Conservation (phyloP, 2,329 filamentous ascomycete genomes). For the Paradendryphiella salina region DNA sequence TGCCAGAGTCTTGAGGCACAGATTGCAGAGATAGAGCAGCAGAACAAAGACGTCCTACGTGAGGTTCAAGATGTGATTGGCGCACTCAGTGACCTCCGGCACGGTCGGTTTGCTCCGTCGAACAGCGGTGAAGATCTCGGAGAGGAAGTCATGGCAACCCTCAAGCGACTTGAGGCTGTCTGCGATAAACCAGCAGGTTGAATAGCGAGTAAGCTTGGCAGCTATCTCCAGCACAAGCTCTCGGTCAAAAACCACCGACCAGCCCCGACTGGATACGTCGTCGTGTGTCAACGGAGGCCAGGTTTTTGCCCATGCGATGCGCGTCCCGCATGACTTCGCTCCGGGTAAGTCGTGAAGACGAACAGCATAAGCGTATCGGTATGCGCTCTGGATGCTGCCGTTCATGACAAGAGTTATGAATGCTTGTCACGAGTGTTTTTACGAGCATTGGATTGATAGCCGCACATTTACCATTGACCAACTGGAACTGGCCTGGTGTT, state of each 20-base stretch:
- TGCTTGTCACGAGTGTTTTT: no score
- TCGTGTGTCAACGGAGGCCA: not conserved
- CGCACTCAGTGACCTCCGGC: conserved; percentile 78
- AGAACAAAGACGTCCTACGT: conserved; percentile 63
- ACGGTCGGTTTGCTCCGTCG: conserved; percentile 66
- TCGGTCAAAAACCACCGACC: not conserved
- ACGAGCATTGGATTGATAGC: no score
- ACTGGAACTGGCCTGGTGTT: no score
- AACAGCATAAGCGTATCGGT: no score
- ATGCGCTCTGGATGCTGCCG: no score
- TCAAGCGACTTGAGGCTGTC: conserved; percentile 65
- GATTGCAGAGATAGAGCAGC: conserved; percentile 65
- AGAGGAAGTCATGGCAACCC: conserved; percentile 68
- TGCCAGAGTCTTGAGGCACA: conserved; percentile 68
- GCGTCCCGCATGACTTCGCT: no score
- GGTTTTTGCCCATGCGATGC: not conserved
- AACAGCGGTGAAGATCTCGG: conserved; percentile 61
- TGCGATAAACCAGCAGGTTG: conserved; percentile 51
- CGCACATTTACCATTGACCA: no score
- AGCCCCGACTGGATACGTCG: not conserved
- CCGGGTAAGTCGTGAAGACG: no score
- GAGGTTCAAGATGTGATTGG: conserved; percentile 69
- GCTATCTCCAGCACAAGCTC: not conserved
- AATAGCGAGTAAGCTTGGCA: conserved; percentile 1
- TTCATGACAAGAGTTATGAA: no score